These are phyloP conservation scores for Sicyos edulis DNA, from an alignment of 306 rosid species.

Conservation along the genomic window DNA sequence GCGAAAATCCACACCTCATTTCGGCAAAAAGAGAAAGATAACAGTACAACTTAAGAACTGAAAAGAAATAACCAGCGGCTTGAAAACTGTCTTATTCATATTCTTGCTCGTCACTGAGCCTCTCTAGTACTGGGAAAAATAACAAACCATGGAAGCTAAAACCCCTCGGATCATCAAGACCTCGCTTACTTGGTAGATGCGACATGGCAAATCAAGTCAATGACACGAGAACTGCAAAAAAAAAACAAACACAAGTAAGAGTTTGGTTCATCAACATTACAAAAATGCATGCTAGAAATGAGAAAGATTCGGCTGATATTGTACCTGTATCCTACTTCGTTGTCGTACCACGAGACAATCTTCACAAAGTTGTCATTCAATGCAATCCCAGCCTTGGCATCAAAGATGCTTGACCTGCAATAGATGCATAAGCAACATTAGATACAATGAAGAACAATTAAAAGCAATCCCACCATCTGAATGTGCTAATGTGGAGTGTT, in stretches of 20 bases:
- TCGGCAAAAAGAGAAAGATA: not conserved
- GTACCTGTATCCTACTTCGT: slow-evolving; percentile 81
- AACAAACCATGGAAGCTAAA: slow-evolving; percentile 3
- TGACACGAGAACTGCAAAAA: slow-evolving; percentile 55
- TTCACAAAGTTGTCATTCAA: slow-evolving; percentile 45
- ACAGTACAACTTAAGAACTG: not conserved
- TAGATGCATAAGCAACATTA: not conserved
- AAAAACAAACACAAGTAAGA: not conserved
- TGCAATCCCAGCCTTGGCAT: slow-evolving; percentile 80
- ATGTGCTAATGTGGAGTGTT: too few species aligned
- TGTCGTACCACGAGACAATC: slow-evolving; percentile 67
- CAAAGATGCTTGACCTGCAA: slow-evolving; percentile 69
- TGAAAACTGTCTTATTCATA: slow-evolving; percentile 5
- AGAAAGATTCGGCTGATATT: not conserved
- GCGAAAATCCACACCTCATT: slow-evolving; percentile 10
- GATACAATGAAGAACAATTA: not conserved
- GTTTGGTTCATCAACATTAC: not conserved
- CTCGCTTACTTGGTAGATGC: slow-evolving; percentile 24
- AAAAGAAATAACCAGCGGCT: slow-evolving; percentile 8
- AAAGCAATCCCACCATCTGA: too few species aligned
- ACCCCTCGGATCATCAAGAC: not conserved
- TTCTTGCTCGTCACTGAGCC: slow-evolving; percentile 13
- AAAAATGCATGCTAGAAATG: not conserved
- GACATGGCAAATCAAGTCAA: slow-evolving; percentile 48
- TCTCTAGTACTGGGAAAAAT: slow-evolving; percentile 12